Evolutionary conservation across 225 moss, liverwort and hornwort species (phyloP).

Genomic region (Marchantia paleacea): DNA sequence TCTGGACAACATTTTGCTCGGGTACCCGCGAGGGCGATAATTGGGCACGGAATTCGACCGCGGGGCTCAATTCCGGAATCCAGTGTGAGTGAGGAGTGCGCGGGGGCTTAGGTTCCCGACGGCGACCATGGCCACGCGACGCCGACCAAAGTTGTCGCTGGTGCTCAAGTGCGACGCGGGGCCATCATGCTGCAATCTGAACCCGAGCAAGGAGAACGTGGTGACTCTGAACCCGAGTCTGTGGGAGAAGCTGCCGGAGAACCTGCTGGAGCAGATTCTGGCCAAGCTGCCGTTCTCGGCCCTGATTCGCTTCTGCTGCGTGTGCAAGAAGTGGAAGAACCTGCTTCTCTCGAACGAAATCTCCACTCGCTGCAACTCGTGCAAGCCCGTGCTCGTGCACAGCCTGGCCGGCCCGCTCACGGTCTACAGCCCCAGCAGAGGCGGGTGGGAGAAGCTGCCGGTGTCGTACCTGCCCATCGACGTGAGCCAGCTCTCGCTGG

Average conservation of each 20-base stretch:
- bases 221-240: conserved; percentile 17
- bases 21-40: no score
- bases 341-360: conserved; percentile 22
- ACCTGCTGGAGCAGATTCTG: conserved; percentile 29
- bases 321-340: conserved; percentile 36
- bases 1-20: no score
- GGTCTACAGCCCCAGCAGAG: conserved; percentile 27
- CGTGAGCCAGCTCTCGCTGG: conserved; percentile 27
- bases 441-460: conserved; percentile 28
- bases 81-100: no score
- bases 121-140: conserved; percentile 14
- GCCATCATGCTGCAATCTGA: conserved; percentile 8
- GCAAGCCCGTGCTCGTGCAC: conserved; percentile 30
- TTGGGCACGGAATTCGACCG: not conserved
- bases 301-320: conserved; percentile 23
- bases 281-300: conserved; percentile 35
- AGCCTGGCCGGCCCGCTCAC: conserved; percentile 21
- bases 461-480: conserved; percentile 31
- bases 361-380: conserved; percentile 1
- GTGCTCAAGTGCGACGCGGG: conserved; percentile 20
- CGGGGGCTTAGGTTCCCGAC: no score
- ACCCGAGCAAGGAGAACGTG: not conserved
- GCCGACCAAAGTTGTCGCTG: conserved; percentile 24
- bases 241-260: conserved; percentile 37
- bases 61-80: no score